phyloP scores from a whole-genome alignment of 805 yeast genomes.

The Saturnispora zaruensis region DNA sequence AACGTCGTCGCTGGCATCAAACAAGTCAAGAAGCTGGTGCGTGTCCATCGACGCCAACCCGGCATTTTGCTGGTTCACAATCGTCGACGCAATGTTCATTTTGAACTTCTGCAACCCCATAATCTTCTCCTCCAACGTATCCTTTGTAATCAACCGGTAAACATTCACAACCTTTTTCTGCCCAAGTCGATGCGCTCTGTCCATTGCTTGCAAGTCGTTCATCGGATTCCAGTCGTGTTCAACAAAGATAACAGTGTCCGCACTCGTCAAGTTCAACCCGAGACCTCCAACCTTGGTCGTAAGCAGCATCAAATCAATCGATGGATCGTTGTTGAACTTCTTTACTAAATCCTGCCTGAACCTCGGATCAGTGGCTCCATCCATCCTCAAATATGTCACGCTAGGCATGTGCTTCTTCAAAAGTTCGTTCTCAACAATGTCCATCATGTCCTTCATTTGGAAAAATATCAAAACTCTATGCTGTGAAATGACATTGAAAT shows the following conservation, averaged over 20 bases:
- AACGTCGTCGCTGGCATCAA: constrained; percentile 51
- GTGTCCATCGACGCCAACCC: constrained; percentile 96
- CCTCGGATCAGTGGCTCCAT: constrained; percentile 89
- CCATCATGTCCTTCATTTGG: constrained; percentile 95
- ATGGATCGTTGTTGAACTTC: constrained; percentile 92
- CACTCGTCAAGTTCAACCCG: constrained; percentile 94
- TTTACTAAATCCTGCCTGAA: constrained; percentile 86
- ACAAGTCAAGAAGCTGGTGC: constrained; percentile 81
- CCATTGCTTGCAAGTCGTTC: constrained; percentile 99
- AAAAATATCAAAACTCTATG: constrained; percentile 94
- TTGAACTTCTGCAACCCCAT: constrained; percentile 98
- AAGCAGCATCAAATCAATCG: constrained; percentile 81
- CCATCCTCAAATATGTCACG: constrained; percentile 89
- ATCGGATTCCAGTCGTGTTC: constrained; percentile 99
- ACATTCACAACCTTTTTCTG: constrained; percentile 98
- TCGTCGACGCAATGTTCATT: constrained; percentile 93
- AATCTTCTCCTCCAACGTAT: constrained; percentile 91
- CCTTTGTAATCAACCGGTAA: constrained; percentile 84
- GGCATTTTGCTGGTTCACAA: constrained; percentile 94
- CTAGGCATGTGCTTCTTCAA: constrained; percentile 77
- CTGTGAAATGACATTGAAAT: constrained; percentile 66
- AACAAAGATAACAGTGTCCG: constrained; percentile 97
- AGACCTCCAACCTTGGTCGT: constrained; percentile 99
- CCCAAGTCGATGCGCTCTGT: constrained; percentile 94
- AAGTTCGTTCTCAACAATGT: constrained; percentile 87